Evolutionary conservation across 2,329 filamentous ascomycete species (phyloP), one percentile per base, ranked within the genome.

Genomic region (Alternaria atra): DNA sequence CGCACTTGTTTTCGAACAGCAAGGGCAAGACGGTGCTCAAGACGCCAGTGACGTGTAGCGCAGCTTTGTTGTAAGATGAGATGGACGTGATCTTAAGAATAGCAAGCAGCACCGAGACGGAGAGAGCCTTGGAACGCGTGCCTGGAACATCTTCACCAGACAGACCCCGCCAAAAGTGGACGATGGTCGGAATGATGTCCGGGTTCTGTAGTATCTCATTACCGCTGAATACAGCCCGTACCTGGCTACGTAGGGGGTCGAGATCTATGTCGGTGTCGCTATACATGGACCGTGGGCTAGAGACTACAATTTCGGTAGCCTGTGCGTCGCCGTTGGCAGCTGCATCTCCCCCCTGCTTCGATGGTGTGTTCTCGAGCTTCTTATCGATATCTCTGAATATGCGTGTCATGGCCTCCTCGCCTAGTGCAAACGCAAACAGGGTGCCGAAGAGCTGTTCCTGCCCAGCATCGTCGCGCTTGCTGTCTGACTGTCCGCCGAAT

Each of bases 401-500:
- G 56, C 86, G 82, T 54, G 90, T 87, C 61, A 94, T 83, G 44
- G 89, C 86, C 73, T 93, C 89, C 75, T 97, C 91, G 56, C 93
- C 91, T 52, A 97, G 80, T 1, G 91, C 89, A 79, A 96, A 94
- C 5, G 91, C 87, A 51, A 97, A 84, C 8, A 97, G 85, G 69
- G 90, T 90, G 29, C 93, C 93, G 79, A 96, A 96, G 4, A 96
- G 84, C 77, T 94, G 90, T 68, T 96, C 91, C 44, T 78, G 75
- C 37, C 75, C 78, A 12, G 73, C 73, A 65, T 78, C 72, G 61
- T 80, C 76, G 30, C 69, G 73, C 39, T 58, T 71, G 58, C 65
- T 75, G 25, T 72, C 63, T 39, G 74, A 73, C 51, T 76, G 74
- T 15, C 72, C 68, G 43, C 72, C 75, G 48, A 76, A 74, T 32